Evolutionary conservation across 371 early-diverging fungal species (phyloP), one percentile per base, ranked within the genome.

Genomic region (Rhizopus sp.): DNA sequence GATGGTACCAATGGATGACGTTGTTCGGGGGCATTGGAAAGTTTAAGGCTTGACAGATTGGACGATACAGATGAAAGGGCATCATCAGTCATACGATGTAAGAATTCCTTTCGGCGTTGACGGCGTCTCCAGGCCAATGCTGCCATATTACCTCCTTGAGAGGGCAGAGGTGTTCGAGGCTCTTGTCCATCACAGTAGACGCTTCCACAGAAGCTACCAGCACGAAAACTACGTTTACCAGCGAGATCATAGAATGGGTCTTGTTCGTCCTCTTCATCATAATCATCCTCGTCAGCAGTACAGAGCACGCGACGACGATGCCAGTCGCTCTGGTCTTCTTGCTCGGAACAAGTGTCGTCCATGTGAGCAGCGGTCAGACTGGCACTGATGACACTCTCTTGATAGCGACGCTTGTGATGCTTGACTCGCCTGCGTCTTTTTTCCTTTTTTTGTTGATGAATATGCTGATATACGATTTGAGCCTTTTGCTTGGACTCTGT

Each of bases 141-240:
- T 34, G 44, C 49, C 0, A 16, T 15, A 33, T 57, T 49, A 12
- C n/a, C 7, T 5, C 39, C 34, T 23, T 39, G 57, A 4, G 17
- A 32, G 32, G 61, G 57, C 10, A 55, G 29, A 41, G 50, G 50
- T 46, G 29, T 33, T 12, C 38, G 41, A 10, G 30, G 13, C n/a
- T 59, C 38, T 44, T 63, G 59, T 17, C 41, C 33, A 17, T 55
- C 52, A 47, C 48, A 42, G 31, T 65, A 65, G 9, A 65, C 59
- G 33, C 65, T 65, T 15, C 65, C 65, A 44, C 65, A 65, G 33
- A 65, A 65, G 16, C 65, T 65, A 4, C 65, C 65, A 37, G 48
- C 61, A 23, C 42, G 41, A 44, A 65, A 65, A 23, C 61, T 60
- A 23, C 57, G 48, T 42, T 65, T 65, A 17, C 65, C 65, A 30